Percentiles rank a stretch among this genome's conserved stretches.
phyloP scores from a whole-genome alignment of 169 alveolate genomes.

The Eimeria sp. region DNA sequence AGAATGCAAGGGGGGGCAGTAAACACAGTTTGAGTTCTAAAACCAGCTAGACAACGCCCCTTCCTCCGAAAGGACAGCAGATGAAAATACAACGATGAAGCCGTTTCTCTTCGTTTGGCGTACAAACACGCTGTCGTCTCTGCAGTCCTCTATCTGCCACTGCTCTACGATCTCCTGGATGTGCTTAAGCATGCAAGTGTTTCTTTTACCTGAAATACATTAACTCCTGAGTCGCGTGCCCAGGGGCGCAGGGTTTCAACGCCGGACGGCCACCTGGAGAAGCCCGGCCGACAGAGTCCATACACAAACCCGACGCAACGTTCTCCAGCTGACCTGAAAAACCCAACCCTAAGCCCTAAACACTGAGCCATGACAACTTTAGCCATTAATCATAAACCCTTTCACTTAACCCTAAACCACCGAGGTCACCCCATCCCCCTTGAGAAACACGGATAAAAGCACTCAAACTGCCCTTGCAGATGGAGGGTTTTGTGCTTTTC shows the following conservation, averaged over 20 bases:
- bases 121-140: neutral
- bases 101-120: neutral
- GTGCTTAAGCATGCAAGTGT: neutral
- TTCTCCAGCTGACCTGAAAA: slow-evolving; percentile 78
- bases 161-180: no score
- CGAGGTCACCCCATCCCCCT: neutral
- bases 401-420: neutral
- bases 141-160: no score
- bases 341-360: neutral
- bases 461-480: no score
- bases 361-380: neutral
- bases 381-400: neutral
- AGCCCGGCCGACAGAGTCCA: slow-evolving; percentile 31
- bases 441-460: no score
- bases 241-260: slow-evolving; percentile 73
- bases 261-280: slow-evolving; percentile 55
- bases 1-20: neutral
- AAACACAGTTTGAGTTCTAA: no score
- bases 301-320: slow-evolving; percentile 5
- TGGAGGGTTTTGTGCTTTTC: neutral
- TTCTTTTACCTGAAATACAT: slow-evolving; percentile 84
- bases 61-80: no score
- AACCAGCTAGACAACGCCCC: no score
- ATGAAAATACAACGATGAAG: no score
- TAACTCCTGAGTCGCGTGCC: slow-evolving; percentile 85